A percentile compares a stretch with the other conserved stretches of the same genome.
phyloP scores from a whole-genome alignment of 1,139 yeast genomes.

The Diutina mesorugosa region DNA sequence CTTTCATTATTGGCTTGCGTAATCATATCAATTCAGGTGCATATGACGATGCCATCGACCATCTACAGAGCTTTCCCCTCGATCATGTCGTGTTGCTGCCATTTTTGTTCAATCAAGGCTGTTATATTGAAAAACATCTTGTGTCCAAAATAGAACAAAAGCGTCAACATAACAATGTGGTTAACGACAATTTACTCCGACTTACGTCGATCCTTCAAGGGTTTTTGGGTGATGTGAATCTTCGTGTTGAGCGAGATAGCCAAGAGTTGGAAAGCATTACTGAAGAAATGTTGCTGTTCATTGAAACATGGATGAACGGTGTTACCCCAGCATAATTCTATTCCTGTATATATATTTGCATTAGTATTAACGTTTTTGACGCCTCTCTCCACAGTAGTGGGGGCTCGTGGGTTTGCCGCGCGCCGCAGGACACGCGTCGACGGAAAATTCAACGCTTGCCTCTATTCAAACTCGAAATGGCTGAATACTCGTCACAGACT shows the following conservation, averaged over 20 bases:
- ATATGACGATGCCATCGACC: neutral
- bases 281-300: neutral
- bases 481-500: constrained; percentile 51
- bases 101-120: neutral
- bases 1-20: neutral
- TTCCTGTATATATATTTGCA: neutral
- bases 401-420: neutral
- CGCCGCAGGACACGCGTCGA: neutral
- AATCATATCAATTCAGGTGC: neutral
- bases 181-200: neutral
- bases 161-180: neutral
- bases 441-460: neutral
- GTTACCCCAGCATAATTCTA: neutral
- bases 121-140: neutral
- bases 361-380: neutral
- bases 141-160: neutral
- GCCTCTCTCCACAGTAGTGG: neutral
- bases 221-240: neutral
- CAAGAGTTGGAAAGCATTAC: neutral
- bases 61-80: neutral
- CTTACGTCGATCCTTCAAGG: neutral
- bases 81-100: neutral
- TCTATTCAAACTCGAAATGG: constrained; percentile 20
- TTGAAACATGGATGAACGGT: neutral
- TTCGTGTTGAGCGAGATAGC: neutral